Conservation (phyloP, 2,329 filamentous ascomycete genomes). For the Sarocladiaceae sp. region DNA sequence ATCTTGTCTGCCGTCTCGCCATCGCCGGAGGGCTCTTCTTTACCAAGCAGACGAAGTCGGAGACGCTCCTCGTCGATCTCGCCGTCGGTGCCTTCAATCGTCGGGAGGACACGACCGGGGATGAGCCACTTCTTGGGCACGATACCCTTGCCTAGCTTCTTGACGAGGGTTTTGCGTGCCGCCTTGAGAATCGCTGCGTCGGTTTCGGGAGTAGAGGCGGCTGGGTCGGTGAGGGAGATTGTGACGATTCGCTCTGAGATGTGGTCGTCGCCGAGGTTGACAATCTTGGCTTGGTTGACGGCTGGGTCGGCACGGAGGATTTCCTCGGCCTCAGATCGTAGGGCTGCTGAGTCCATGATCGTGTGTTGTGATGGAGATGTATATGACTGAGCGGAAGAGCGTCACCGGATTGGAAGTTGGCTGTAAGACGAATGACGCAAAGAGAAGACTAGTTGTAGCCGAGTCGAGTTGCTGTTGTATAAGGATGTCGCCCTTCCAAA, state of each 20-base stretch:
- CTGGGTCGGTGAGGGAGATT: constrained; percentile 1
- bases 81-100: neutral
- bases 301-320: constrained; percentile 3
- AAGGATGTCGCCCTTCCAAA: too few species aligned
- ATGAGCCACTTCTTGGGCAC: constrained; percentile 7
- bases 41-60: constrained; percentile 1
- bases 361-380: neutral
- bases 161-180: constrained; percentile 5
- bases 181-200: neutral
- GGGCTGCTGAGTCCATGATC: neutral
- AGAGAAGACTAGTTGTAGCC: too few species aligned
- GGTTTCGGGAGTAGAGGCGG: neutral
- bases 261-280: constrained; percentile 8
- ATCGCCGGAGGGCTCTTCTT: neutral
- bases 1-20: neutral
- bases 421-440: too few species aligned
- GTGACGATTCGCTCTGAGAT: constrained; percentile 4
- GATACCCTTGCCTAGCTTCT: neutral
- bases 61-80: constrained; percentile 9
- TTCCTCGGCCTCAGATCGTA: too few species aligned
- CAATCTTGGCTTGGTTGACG: constrained; percentile 9
- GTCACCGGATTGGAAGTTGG: too few species aligned
- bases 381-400: too few species aligned
- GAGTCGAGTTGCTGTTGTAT: too few species aligned
- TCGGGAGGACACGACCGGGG: neutral